Conservation (phyloP, 176 grass and related monocot species). For the Zea mays region DNA sequence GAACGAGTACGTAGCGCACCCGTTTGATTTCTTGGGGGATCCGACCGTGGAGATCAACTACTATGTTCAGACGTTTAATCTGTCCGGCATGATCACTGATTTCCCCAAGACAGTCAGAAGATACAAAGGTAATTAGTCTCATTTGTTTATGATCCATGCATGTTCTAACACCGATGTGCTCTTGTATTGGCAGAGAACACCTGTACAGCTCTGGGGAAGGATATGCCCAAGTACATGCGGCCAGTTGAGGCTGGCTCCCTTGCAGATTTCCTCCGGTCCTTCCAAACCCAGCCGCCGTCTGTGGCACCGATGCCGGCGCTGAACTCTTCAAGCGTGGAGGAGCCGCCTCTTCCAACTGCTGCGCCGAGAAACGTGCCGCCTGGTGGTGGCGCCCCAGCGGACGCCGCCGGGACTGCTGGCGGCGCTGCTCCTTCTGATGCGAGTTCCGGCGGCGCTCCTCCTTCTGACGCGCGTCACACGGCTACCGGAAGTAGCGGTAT, state of each 20-base stretch:
- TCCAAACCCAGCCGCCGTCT: constrained; percentile 33
- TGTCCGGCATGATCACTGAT: constrained; percentile 84
- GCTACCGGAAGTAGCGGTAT: neutral
- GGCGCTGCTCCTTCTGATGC: constrained; percentile 34
- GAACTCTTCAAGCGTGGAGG: constrained; percentile 30
- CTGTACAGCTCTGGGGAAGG: constrained; percentile 43
- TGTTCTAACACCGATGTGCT: neutral
- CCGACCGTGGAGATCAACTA: constrained; percentile 72
- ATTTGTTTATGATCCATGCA: neutral
- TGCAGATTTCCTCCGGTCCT: neutral
- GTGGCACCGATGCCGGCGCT: constrained; percentile 46
- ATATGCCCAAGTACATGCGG: constrained; percentile 46
- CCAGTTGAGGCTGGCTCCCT: constrained; percentile 29
- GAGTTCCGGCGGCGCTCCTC: neutral
- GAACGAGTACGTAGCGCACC: constrained; percentile 67
- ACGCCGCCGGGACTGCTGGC: neutral
- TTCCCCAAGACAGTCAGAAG: constrained; percentile 67
- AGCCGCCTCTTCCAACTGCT: constrained; percentile 52
- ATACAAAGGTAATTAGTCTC: constrained; percentile 69
- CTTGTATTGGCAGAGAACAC: constrained; percentile 52
- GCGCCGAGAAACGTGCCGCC: neutral
- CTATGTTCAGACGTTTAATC: constrained; percentile 39
- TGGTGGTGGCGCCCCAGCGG: neutral
- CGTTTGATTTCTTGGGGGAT: constrained; percentile 72
- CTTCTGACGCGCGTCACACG: constrained; percentile 35